Evolutionary conservation across 768 basidiomycete genomes (phyloP), one percentile per base, ranked within the genome.

Genomic region (Paxillus involutus): DNA sequence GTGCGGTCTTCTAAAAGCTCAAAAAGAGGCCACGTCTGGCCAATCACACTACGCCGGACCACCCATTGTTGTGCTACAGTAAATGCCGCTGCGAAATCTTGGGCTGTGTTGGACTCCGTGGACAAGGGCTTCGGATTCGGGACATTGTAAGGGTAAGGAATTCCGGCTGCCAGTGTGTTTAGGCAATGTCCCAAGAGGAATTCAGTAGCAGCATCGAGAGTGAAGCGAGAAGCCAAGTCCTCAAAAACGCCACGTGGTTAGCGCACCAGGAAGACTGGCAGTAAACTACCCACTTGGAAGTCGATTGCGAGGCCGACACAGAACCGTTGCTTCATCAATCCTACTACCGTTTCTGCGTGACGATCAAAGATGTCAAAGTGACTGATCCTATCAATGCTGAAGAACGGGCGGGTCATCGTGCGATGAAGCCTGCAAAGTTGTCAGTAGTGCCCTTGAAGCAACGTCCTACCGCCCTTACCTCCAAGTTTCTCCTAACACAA

Each of bases 361-460:
- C 77, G 71, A 47, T 80, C 80, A 58, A 86, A 86, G 30, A 80
- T 81, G 24, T 85, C 80, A 49, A 86, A 87, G 62, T 86, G 79
- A 44, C 76, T 79, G 49, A 86, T 79, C 32, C 78, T 72, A 33
- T 88, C 85, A 42, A 75, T 77, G 50, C 67, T 79, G 71, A 90
- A 89, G 73, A 89, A 88, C 0, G 87, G 87, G 0, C 88, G 80
- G 0, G 85, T 83, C 73, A 89, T 85, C 4, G 75, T 61, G 10
- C 86, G 81, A 64, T 88, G 86, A 59, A 86, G 80, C 62, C 85
- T 80, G 29, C 6, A 33, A 45, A 43, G n/a, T 12, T 3, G 19
- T 45, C 52, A 43, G 47, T 50, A 51, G 13, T 9, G 45, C 33
- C 0, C 9, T 16, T 13, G 17, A 26, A 26, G 5, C 5, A 3